Percentiles rank a stretch among this genome's conserved stretches.
These are phyloP conservation scores for Penicillium crystallinum DNA, from an alignment of 495 filamentous ascomycete species.

Conservation along the genomic window DNA sequence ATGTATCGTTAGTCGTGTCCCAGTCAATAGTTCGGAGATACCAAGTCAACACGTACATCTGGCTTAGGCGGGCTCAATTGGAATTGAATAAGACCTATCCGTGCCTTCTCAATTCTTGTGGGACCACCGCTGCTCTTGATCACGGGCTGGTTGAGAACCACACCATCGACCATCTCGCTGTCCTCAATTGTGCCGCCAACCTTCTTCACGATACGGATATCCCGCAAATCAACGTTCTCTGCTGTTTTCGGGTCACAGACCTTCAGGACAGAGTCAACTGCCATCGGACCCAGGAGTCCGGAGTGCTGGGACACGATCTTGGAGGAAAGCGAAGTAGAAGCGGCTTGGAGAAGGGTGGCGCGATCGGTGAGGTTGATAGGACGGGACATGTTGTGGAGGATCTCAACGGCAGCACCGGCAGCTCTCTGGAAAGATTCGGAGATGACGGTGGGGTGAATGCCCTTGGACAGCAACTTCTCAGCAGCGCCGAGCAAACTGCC, in stretches of 20 bases:
- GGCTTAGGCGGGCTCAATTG: constrained; percentile 97
- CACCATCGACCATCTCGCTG: constrained; percentile 91
- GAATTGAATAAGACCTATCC: constrained; percentile 96
- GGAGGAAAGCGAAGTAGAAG: constrained; percentile 93
- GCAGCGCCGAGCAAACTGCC: constrained; percentile 91
- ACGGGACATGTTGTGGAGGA: constrained; percentile 91
- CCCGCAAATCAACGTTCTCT: constrained; percentile 92
- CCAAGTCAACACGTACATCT: constrained; percentile 59
- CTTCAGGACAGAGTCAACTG: constrained; percentile 90
- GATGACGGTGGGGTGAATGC: constrained; percentile 95
- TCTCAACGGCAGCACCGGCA: constrained; percentile 77
- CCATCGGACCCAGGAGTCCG: constrained; percentile 87
- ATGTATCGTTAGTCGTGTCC: constrained; percentile 3
- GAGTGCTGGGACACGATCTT: constrained; percentile 98
- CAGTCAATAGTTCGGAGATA: neutral
- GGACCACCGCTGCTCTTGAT: constrained; percentile 93
- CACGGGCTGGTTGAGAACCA: constrained; percentile 87
- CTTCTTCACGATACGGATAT: constrained; percentile 97
- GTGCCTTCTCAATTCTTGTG: constrained; percentile 91
- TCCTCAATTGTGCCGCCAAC: constrained; percentile 97
- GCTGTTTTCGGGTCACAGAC: constrained; percentile 93
- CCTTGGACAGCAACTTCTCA: constrained; percentile 82
- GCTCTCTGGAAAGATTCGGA: constrained; percentile 97
- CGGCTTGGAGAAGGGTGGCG: constrained; percentile 85
- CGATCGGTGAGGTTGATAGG: constrained; percentile 88